phyloP scores from a whole-genome alignment of 1,284 basidiomycete species.

The Malassezia dermatis region DNA sequence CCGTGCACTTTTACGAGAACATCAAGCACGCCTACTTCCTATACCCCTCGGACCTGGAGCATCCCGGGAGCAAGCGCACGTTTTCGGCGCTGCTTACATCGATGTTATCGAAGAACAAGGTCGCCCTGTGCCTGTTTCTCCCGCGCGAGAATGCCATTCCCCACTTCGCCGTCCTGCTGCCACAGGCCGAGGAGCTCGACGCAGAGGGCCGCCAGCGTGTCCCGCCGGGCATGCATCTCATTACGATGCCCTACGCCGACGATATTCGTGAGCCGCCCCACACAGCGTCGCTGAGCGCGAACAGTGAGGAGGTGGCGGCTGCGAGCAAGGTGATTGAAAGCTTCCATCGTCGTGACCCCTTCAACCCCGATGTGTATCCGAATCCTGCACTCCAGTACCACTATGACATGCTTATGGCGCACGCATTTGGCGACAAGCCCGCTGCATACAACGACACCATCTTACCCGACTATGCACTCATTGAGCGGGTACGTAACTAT shows the following conservation, averaged over 20 bases:
- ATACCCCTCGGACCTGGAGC: slow-evolving; percentile 81
- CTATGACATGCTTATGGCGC: slow-evolving; percentile 78
- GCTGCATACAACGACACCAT: slow-evolving; percentile 66
- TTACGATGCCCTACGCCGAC: slow-evolving; percentile 82
- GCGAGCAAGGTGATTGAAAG: slow-evolving; percentile 69
- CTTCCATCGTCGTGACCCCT: slow-evolving; percentile 65
- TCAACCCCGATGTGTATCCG: slow-evolving; percentile 77
- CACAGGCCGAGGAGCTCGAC: slow-evolving; percentile 62
- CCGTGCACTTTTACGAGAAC: slow-evolving; percentile 73
- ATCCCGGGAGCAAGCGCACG: slow-evolving; percentile 78
- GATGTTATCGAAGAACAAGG: slow-evolving; percentile 69
- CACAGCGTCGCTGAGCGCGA: slow-evolving; percentile 52
- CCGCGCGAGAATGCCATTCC: slow-evolving; percentile 66
- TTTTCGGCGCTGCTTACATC: slow-evolving; percentile 77
- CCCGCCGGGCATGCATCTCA: slow-evolving; percentile 83
- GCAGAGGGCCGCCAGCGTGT: slow-evolving; percentile 64
- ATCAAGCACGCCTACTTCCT: slow-evolving; percentile 83
- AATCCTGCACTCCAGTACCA: slow-evolving; percentile 79
- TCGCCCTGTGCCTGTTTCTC: slow-evolving; percentile 66
- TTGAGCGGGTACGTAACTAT: slow-evolving; percentile 59
- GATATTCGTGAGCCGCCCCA: slow-evolving; percentile 61
- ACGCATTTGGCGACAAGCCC: slow-evolving; percentile 66
- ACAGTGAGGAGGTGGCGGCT: slow-evolving; percentile 58
- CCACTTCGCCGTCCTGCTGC: slow-evolving; percentile 71
- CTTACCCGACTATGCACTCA: slow-evolving; percentile 63